Percentiles rank a stretch among this genome's conserved stretches.
phyloP scores from a whole-genome alignment of 2,329 filamentous ascomycete genomes.

The Fusarium poae region DNA sequence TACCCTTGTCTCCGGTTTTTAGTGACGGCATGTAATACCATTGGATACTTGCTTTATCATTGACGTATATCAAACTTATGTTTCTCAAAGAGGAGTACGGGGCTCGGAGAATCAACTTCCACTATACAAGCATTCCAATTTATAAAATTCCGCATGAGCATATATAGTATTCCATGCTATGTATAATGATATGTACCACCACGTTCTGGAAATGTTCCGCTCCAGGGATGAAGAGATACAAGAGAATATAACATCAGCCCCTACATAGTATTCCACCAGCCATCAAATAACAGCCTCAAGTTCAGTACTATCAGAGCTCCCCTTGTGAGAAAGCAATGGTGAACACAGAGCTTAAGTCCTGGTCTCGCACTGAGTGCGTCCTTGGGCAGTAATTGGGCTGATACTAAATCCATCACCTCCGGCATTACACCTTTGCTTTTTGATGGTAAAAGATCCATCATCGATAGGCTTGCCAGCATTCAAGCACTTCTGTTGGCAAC shows the following conservation, averaged over 20 bases:
- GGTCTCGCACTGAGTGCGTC: neutral
- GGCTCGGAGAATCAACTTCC: no score
- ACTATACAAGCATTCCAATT: no score
- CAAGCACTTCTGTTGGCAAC: neutral
- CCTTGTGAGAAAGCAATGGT: neutral
- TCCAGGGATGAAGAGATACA: neutral
- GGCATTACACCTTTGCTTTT: neutral
- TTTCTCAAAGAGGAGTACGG: no score
- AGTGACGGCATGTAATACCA: no score
- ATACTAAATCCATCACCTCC: neutral
- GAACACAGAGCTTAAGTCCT: neutral
- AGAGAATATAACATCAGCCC: neutral
- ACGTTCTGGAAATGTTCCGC: neutral
- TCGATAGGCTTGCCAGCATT: neutral
- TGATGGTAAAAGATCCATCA: neutral
- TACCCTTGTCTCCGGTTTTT: no score
- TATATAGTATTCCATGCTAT: neutral
- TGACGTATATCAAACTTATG: no score
- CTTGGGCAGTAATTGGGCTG: neutral
- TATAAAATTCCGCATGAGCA: neutral
- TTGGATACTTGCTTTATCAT: no score
- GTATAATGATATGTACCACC: neutral
- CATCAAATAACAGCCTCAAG: no score
- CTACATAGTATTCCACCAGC: neutral
- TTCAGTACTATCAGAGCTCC: neutral